Base-by-base conservation (phyloP, 805 yeast species). In the Myxozyma sirexii region DNA sequence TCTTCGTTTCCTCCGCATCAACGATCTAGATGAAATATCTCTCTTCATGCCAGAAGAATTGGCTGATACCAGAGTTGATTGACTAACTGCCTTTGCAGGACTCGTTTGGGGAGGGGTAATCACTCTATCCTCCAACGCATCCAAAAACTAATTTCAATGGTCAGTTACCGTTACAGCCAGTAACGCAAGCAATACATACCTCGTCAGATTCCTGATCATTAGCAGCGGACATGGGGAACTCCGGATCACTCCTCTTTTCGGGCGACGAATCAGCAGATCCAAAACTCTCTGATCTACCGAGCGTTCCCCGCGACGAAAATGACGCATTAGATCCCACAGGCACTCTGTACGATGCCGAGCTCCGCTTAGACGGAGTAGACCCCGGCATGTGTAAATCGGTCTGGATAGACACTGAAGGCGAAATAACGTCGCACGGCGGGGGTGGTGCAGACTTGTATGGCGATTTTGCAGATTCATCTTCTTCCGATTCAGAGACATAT, bases 1-100 rank as follows among this genome's bases (percentile, higher is more conserved):
- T 15, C 58, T 37, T 4, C 58, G 47, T 21, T 29, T 55, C 10
- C 43, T 15, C 24, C 53, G 53, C 43, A 27, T 38, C 29, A 37
- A 23, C 19, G 50, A 46, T 6, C 4, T 38, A 8, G 50, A 29
- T 15, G 39, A 46, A 3, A 46, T 33, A 5, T 31, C 50, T 26
- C 19, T 46, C 3, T 21, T 13, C 26, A 37, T 21, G 31, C n/a
- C 10, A 6, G 38, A 27, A 12, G 4, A 31, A 15, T 3, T 47
- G 8, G 41, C 17, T 13, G 37, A 10, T 15, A 17, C 26, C 13
- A 24, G 19, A 33, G 29, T 27, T n/a, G 33, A 19, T 10, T 33
- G 15, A 26, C 6, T 17, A 17, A 17, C 4, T 17, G 43, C 26
- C 37, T n/a, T 21, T 7, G 27, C 4, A 4, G 51, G 17, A 23